Evolutionary conservation across 768 basidiomycete species (phyloP).

Genomic region (Termitomyces sp.): DNA sequence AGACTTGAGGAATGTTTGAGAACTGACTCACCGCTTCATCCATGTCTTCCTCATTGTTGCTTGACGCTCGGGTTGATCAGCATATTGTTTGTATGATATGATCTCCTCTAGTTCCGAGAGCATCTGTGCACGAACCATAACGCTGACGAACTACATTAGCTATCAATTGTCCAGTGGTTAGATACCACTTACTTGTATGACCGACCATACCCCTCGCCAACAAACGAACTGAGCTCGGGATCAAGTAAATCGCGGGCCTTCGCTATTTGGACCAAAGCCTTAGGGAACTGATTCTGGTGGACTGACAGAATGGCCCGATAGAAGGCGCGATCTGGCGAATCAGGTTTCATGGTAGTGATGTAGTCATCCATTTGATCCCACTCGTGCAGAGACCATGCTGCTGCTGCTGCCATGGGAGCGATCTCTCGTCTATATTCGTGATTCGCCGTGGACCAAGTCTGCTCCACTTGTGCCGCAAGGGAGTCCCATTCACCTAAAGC

Average conservation of each 20-base stretch:
- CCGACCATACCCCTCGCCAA: constrained; percentile 95
- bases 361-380: constrained; percentile 99
- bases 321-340: constrained; percentile 93
- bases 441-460: constrained; percentile 80
- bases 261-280: constrained; percentile 85
- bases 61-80: constrained; percentile 93
- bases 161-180: not conserved
- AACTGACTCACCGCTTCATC: constrained; percentile 80
- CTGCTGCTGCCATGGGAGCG: constrained; percentile 95
- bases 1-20: not conserved
- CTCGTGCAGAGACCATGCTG: constrained; percentile 94
- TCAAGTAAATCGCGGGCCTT: constrained; percentile 91
- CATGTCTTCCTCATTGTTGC: constrained; percentile 89
- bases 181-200: constrained; percentile 80
- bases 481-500: constrained; percentile 98
- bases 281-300: constrained; percentile 93
- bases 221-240: constrained; percentile 85
- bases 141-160: constrained; percentile 40
- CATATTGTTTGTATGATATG: constrained; percentile 90
- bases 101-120: constrained; percentile 97
- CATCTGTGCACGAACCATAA: constrained; percentile 98
- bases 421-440: constrained; percentile 87
- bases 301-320: constrained; percentile 95
- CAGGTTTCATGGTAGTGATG: constrained; percentile 87
- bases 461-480: constrained; percentile 80